Conservation (phyloP, 257 asterid species). For the Solanum peruvianum region DNA sequence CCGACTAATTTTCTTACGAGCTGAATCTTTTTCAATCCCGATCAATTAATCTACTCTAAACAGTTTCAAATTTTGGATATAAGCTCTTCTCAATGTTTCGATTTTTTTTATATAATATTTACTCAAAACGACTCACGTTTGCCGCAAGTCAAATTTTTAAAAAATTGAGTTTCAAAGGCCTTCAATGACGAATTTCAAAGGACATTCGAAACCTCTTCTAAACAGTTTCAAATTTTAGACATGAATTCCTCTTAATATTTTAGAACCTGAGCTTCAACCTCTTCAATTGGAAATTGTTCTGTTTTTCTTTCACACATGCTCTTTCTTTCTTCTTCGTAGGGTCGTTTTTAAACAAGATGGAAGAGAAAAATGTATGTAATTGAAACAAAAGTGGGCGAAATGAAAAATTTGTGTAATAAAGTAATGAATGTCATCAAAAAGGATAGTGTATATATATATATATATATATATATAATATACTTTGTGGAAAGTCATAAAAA, state of each 20-base stretch:
- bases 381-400: too few species aligned
- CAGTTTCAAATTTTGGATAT: neutral
- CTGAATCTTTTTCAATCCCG: neutral
- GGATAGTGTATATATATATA: too few species aligned
- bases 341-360: neutral
- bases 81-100: neutral
- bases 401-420: too few species aligned
- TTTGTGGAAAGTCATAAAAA: neutral
- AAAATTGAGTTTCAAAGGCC: neutral
- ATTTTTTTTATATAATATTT: too few species aligned
- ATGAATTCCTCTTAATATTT: too few species aligned
- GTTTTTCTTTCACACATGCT: neutral
- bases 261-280: neutral
- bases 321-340: neutral
- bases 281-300: neutral
- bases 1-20: neutral
- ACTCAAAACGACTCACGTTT: neutral
- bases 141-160: fast-evolving
- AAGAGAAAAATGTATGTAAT: too few species aligned
- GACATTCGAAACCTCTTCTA: neutral
- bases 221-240: neutral
- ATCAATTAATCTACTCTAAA: neutral
- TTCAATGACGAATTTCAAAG: neutral
- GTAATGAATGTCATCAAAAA: neutral
- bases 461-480: too few species aligned